phyloP scores from a whole-genome alignment of 148 eudicot genomes.

The Limonium bicolor region DNA sequence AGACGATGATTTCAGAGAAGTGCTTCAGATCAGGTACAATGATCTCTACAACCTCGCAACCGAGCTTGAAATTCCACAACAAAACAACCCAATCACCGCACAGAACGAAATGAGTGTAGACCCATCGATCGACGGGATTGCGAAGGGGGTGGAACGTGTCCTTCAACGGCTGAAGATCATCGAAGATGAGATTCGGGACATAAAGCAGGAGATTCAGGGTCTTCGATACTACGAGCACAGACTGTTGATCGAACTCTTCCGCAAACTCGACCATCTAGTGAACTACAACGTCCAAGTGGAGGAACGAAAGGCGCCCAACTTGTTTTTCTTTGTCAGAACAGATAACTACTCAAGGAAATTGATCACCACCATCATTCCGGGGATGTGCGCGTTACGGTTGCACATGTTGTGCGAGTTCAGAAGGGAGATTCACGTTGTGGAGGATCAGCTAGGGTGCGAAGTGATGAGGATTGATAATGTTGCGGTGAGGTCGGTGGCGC shows the following conservation, averaged over 20 bases:
- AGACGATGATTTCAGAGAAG: constrained; percentile 86
- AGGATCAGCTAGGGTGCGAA: constrained; percentile 84
- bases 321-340: constrained; percentile 78
- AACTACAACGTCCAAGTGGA: constrained; percentile 74
- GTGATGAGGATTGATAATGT: constrained; percentile 72
- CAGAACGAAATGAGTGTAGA: constrained; percentile 25
- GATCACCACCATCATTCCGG: constrained; percentile 62
- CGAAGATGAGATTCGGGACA: constrained; percentile 75
- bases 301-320: constrained; percentile 85
- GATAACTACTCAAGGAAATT: constrained; percentile 76
- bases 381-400: constrained; percentile 68
- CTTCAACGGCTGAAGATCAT: constrained; percentile 78
- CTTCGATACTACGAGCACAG: constrained; percentile 82
- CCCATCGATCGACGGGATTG: constrained; percentile 73
- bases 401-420: constrained; percentile 85
- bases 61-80: constrained; percentile 74
- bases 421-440: constrained; percentile 85
- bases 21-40: constrained; percentile 69
- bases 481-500: constrained; percentile 61
- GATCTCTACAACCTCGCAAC: constrained; percentile 79
- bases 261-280: constrained; percentile 65
- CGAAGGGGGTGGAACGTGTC: constrained; percentile 87
- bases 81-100: constrained; percentile 22
- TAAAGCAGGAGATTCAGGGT: constrained; percentile 94
- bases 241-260: constrained; percentile 68